Conservation (phyloP, 2,329 filamentous ascomycete genomes). For the Ophiostoma ulmi region DNA sequence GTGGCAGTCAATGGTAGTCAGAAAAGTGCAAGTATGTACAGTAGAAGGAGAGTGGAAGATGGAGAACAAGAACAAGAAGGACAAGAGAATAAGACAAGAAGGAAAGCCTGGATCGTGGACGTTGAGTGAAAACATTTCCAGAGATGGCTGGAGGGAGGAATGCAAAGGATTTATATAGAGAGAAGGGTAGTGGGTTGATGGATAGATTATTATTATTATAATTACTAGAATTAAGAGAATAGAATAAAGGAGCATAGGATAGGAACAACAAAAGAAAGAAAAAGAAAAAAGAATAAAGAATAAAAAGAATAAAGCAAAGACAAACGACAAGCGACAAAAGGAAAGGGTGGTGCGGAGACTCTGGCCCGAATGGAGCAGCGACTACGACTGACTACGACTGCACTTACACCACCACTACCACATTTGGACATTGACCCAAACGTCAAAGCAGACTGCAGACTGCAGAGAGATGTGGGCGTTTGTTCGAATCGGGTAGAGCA, state of each 20-base stretch:
- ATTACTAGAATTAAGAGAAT: neutral
- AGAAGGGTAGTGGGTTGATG: too few relatives aligned
- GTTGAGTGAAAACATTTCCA: neutral
- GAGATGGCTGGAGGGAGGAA: slow-evolving; percentile 4
- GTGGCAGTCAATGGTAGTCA: neutral
- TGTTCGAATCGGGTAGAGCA: neutral
- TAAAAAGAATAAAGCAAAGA: neutral
- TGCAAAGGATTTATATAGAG: neutral
- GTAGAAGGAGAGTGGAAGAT: neutral
- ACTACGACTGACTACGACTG: neutral
- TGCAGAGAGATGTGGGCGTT: neutral
- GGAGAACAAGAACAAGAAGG: neutral
- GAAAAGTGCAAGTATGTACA: neutral
- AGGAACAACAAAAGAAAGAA: neutral
- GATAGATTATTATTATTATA: neutral
- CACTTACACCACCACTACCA: slow-evolving; percentile 6
- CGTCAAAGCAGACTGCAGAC: neutral
- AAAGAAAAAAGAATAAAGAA: neutral
- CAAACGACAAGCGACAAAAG: too few relatives aligned
- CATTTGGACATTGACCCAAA: neutral
- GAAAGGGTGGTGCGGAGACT: neutral
- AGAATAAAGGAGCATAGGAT: neutral
- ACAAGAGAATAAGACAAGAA: neutral
- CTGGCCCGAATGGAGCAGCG: neutral
- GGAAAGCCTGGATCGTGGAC: slow-evolving; percentile 1